Evolutionary conservation across 2,329 filamentous ascomycete species (phyloP).

Genomic region (Fusarium scirpi): DNA sequence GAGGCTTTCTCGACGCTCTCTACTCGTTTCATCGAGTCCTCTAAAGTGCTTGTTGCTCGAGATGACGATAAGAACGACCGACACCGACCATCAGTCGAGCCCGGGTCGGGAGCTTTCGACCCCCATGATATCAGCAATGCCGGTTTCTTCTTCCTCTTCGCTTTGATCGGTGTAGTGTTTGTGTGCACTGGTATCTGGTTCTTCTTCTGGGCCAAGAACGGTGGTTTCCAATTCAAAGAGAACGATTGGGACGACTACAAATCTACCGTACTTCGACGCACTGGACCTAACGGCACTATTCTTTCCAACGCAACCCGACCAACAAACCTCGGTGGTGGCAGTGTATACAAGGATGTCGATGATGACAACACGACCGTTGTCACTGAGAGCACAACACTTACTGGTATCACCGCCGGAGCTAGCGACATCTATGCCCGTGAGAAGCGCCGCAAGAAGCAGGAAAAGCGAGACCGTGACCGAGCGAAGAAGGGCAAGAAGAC

Average conservation of each 20-base stretch:
- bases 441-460: conserved; percentile 66
- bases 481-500: conserved; percentile 59
- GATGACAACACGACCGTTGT: conserved; percentile 60
- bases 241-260: conserved; percentile 99
- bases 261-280: conserved; percentile 87
- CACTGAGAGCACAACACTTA: conserved; percentile 61
- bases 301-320: conserved; percentile 84
- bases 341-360: conserved; percentile 79
- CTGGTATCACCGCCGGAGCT: conserved; percentile 68
- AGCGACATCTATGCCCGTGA: conserved; percentile 68
- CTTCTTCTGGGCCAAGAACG: conserved; percentile 98
- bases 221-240: conserved; percentile 87
- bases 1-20: conserved; percentile 50
- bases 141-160: conserved; percentile 87
- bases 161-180: conserved; percentile 81
- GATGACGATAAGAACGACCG: conserved; percentile 46
- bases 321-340: conserved; percentile 88
- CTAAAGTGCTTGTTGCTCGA: conserved; percentile 57
- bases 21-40: conserved; percentile 58
- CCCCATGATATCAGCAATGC: conserved; percentile 71
- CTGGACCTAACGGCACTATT: conserved; percentile 88
- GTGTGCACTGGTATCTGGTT: conserved; percentile 89
- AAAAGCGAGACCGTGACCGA: conserved; percentile 58
- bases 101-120: conserved; percentile 62
- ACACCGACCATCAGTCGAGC: conserved; percentile 52